Percentiles rank a stretch among this genome's conserved stretches.
Evolutionary conservation across 2,329 filamentous ascomycete species (phyloP).

Genomic region (Xylaria hypoxylon): DNA sequence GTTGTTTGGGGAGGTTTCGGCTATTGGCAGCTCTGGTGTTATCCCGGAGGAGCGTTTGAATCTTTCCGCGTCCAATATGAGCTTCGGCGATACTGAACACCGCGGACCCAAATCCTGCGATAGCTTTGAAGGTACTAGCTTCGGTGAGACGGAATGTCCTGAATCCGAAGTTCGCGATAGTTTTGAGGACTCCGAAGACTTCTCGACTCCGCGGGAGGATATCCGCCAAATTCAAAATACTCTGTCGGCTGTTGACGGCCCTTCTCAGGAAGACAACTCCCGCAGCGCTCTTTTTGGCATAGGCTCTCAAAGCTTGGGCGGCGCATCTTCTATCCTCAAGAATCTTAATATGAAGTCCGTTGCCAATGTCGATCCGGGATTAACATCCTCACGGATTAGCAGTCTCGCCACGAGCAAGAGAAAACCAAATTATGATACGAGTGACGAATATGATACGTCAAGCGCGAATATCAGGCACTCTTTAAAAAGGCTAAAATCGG

Average conservation of each 20-base stretch:
- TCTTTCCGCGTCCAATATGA: conserved; percentile 55
- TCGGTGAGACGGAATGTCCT: conserved; percentile 53
- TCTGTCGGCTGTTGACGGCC: conserved; percentile 21
- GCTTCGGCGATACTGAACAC: conserved; percentile 53
- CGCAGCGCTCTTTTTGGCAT: conserved; percentile 47
- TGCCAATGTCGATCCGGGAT: conserved; percentile 42
- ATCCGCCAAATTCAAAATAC: conserved; percentile 40
- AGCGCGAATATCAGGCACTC: conserved; percentile 57
- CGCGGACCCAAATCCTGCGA: conserved; percentile 57
- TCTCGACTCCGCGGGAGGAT: conserved; percentile 52
- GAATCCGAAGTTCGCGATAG: conserved; percentile 58
- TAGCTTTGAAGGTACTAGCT: conserved; percentile 55
- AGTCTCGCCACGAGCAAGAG: conserved; percentile 66
- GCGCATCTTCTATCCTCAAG: conserved; percentile 59
- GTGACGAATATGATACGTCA: conserved; percentile 61
- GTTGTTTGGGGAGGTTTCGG: conserved; percentile 69
- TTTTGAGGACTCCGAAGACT: conserved; percentile 59
- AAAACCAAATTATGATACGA: conserved; percentile 63
- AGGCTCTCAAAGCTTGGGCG: conserved; percentile 66
- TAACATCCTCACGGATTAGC: conserved; percentile 40
- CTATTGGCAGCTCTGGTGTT: conserved; percentile 64
- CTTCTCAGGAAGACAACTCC: conserved; percentile 43
- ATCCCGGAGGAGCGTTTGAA: conserved; percentile 63
- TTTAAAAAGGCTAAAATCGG: conserved; percentile 68
- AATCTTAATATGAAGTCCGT: conserved; percentile 59